Percentiles rank a stretch among this genome's conserved stretches.
phyloP scores from a whole-genome alignment of 1,284 basidiomycete genomes.

The Trametes hirsuta region DNA sequence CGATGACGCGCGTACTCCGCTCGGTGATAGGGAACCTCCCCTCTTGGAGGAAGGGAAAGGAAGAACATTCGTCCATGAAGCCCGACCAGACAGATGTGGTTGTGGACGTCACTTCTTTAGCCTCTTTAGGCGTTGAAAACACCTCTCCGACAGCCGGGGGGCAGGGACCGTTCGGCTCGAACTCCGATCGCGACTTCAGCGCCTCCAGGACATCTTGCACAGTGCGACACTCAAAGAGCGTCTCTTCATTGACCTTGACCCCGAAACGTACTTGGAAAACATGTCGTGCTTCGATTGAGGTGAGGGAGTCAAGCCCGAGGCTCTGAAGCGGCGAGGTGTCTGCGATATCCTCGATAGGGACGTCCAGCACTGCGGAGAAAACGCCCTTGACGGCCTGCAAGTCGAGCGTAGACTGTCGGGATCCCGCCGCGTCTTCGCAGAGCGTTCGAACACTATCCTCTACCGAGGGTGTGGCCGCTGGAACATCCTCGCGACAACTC shows the following conservation, averaged over 20 bases:
- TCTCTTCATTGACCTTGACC: constrained; percentile 40
- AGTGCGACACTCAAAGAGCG: constrained; percentile 10
- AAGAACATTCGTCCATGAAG: no score
- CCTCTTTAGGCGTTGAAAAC: background rate
- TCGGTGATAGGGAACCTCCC: background rate
- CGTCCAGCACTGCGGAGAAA: constrained; percentile 52
- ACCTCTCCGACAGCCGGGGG: background rate
- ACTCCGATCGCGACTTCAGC: background rate
- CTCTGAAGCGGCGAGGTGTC: constrained; percentile 49
- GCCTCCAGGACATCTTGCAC: constrained; percentile 12
- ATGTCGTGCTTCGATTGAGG: constrained; percentile 61
- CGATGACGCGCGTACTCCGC: background rate
- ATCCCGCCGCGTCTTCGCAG: constrained; percentile 30
- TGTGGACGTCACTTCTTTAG: no score
- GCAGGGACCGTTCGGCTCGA: background rate
- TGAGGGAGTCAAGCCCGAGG: constrained; percentile 64
- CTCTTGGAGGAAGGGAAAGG: no score
- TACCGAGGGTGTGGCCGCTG: constrained; percentile 16
- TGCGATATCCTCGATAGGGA: constrained; percentile 42
- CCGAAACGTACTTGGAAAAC: constrained; percentile 45
- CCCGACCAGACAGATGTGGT: no score
- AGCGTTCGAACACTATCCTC: constrained; percentile 25
- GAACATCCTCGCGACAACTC: background rate
- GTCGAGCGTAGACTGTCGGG: constrained; percentile 12
- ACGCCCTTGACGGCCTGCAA: constrained; percentile 40